Conservation (phyloP, 495 filamentous ascomycete species). For the Tuber microsphaerosporum region DNA sequence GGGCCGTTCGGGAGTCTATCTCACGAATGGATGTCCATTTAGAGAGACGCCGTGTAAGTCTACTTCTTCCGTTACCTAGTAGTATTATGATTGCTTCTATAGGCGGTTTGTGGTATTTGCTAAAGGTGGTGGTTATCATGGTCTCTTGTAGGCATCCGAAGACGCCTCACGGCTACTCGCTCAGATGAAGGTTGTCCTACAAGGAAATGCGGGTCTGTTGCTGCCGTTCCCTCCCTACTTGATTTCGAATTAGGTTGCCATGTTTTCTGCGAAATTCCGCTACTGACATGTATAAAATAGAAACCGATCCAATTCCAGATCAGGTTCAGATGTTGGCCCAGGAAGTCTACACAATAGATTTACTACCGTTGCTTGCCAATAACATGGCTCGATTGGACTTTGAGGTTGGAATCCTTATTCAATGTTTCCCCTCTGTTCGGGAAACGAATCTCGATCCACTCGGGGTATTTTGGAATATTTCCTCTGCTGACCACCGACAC, state of each 20-base stretch:
- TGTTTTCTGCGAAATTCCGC: conserved; percentile 8
- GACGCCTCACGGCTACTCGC: conserved; percentile 67
- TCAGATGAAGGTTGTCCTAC: conserved; percentile 76
- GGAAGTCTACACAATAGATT: conserved; percentile 75
- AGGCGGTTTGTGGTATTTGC: not conserved
- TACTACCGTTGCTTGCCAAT: conserved; percentile 72
- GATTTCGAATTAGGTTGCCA: conserved; percentile 3
- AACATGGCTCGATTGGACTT: conserved; percentile 80
- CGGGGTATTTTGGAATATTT: conserved; percentile 43
- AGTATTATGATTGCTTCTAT: not conserved
- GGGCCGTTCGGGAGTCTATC: conserved; percentile 52
- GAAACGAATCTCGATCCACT: not conserved
- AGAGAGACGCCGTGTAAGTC: conserved; percentile 47
- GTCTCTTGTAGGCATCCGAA: conserved; percentile 54
- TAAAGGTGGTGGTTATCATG: not conserved
- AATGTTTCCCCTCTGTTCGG: conserved; percentile 42
- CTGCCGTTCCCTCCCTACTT: conserved; percentile 1
- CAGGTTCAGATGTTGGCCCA: conserved; percentile 73
- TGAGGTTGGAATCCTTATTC: conserved; percentile 48
- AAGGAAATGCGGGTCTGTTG: conserved; percentile 68
- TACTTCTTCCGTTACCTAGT: conserved; percentile 7
- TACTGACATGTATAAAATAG: conserved; percentile 46
- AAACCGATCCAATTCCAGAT: conserved; percentile 76
- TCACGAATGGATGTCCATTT: conserved; percentile 46
- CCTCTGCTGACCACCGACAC: conserved; percentile 49